Evolutionary conservation across 2,329 filamentous ascomycete genomes (phyloP).

Genomic region (Ophiostoma populinum): DNA sequence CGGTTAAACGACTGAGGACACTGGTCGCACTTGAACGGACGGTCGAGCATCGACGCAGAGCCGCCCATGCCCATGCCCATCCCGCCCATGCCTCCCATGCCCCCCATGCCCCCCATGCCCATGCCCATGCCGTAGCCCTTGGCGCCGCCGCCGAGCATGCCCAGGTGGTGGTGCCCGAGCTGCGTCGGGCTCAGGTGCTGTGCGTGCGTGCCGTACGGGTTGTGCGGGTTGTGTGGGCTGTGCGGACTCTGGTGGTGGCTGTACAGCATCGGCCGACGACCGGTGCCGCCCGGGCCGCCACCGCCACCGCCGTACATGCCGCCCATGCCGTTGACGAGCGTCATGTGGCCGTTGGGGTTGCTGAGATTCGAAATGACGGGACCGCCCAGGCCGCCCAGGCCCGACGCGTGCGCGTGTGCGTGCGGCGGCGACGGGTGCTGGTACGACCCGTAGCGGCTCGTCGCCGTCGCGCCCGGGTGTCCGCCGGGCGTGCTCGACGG

Average conservation of each 20-base stretch:
- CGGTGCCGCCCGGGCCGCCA: neutral
- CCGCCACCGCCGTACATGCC: slow-evolving; percentile 2
- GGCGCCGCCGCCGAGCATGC: slow-evolving; percentile 20
- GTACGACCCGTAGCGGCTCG: slow-evolving; percentile 3
- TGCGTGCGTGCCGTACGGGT: slow-evolving; percentile 10
- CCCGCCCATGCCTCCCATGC: slow-evolving; percentile 35
- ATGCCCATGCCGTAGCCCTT: slow-evolving; percentile 21
- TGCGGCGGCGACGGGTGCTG: neutral
- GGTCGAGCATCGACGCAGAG: slow-evolving; percentile 39
- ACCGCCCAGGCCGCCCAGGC: slow-evolving; percentile 4
- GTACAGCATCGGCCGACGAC: slow-evolving; percentile 7
- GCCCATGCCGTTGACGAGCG: slow-evolving; percentile 4
- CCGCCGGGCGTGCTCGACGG: neutral
- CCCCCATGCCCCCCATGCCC: slow-evolving; percentile 45
- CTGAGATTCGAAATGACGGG: slow-evolving; percentile 8
- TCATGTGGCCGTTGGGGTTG: slow-evolving; percentile 7
- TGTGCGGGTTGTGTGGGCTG: slow-evolving; percentile 20
- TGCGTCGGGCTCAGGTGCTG: slow-evolving; percentile 20
- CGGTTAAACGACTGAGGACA: slow-evolving; percentile 90
- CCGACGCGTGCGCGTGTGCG: slow-evolving; percentile 1
- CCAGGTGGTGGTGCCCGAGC: slow-evolving; percentile 26
- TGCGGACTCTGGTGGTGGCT: slow-evolving; percentile 4
- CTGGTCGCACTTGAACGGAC: slow-evolving; percentile 86
- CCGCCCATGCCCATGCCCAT: slow-evolving; percentile 25
- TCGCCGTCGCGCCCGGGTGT: neutral